Evolutionary conservation across 306 rosid species (phyloP).

Genomic region (Styphnolobium japonicum): DNA sequence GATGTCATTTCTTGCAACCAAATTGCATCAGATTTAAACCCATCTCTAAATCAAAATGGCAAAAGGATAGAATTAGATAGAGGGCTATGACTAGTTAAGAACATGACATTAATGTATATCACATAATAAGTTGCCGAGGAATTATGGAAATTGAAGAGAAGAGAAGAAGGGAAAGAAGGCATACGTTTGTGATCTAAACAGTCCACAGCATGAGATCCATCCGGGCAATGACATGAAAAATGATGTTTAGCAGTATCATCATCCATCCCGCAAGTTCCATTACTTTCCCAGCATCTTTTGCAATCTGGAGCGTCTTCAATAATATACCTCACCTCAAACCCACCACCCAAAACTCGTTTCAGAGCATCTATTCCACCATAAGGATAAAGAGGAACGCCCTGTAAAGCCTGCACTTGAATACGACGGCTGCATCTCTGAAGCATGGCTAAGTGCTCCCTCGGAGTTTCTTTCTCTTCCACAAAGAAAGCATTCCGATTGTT

Average conservation of each 20-base stretch:
- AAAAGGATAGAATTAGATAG: no score
- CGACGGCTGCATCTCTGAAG: fast-evolving
- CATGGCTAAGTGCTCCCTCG: fast-evolving
- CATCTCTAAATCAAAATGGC: neutral
- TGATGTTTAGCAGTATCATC: neutral
- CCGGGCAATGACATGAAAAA: neutral
- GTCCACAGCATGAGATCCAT: neutral
- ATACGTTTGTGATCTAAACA: neutral
- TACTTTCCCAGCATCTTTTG: neutral
- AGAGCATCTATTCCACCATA: neutral
- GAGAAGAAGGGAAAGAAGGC: neutral
- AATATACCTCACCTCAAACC: neutral
- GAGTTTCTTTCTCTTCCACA: neutral
- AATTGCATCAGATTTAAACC: neutral
- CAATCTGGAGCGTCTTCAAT: neutral
- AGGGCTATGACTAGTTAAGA: neutral
- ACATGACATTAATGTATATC: no score
- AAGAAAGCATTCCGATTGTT: neutral
- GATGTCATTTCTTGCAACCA: neutral
- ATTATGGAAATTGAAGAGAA: neutral
- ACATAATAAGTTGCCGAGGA: neutral
- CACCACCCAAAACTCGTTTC: neutral
- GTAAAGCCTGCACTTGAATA: neutral
- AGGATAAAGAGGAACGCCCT: fast-evolving
- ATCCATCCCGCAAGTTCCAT: neutral